Base-by-base conservation (phyloP, 768 basidiomycete species). In the Candolleomyces efflorescens region DNA sequence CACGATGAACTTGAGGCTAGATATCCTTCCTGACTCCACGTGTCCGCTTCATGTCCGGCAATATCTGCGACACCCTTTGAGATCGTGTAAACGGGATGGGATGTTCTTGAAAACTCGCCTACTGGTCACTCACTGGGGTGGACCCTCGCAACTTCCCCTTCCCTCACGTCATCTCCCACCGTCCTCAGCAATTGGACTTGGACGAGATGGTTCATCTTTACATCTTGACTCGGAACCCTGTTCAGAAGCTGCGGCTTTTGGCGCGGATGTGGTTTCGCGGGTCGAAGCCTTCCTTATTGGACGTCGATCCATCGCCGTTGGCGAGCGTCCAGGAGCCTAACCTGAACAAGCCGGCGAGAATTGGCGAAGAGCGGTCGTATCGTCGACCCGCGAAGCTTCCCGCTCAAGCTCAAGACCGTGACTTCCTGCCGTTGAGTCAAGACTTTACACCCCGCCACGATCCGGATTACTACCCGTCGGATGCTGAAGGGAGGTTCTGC, bases 401-500 rank as follows among this genome's bases (percentile, higher is more conserved):
- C 32, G 32, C 32, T 32, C 32, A 32, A 11, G 32, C 32, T 32
- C 32, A 32, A 32, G 32, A 32, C n/a, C n/a, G n/a, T 37, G 59
- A 6, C 46, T 59, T 20, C 52, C 56, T 13, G 48, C 62, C 56
- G 32, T 55, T 6, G 36, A 18, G 24, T 20, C 49, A 20, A 3
- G 53, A 36, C 39, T 49, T 53, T 63, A 63, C 55, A 53, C 36
- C 58, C 69, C 45, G 61, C 60, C 69, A 60, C 47, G 74, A 78
- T 61, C 50, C 63, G 37, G 67, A 71, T 38, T 76, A 72, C 54
- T 75, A 72, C 60, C 64, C 68, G 51, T 64, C 67, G 24, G 71
- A 70, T 17, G 63, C 61, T 5, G 69, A 72, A 36, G 76, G 78
- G 26, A 83, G 81, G n/a, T 82, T 82, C 61, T 82, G 80, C 63